Evolutionary conservation across 768 basidiomycete genomes (phyloP), one percentile per base, ranked within the genome.

Genomic region (Hydnum rufescens): DNA sequence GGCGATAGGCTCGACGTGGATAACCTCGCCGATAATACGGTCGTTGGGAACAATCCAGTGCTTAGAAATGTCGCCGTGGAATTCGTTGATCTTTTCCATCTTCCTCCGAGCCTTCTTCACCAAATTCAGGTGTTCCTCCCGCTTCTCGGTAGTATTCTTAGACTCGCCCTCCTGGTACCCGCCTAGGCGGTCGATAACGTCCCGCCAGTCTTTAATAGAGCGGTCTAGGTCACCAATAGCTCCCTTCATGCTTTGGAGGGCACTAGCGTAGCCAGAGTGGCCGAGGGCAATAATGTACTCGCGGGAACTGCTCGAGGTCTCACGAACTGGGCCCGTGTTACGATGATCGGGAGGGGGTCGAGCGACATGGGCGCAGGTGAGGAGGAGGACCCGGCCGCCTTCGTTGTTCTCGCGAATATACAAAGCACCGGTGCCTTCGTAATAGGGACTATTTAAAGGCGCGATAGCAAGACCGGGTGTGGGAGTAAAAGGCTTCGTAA

Each of bases 401-500:
- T 62, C 57, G 3, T 46, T 57, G 57, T 57, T 52, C 25, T 57
- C 50, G 57, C 63, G 59, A 58, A 65, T 49, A 59, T 62, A 70
- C 48, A 70, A 58, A 49, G 52, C 58, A 30, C 62, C 66, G 1
- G 70, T 69, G 52, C 69, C 68, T 55, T 68, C 70, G 34, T 42
- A 59, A 50, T 64, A 31, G 36, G 69, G 63, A 2, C 28, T 44
- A 53, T 58, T 61, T 18, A 49, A 54, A 29, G 64, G 55, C 30
- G 69, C 66, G 49, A 71, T 67, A 23, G 55, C 32, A 43, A 69
- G 61, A 50, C 68, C 63, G 23, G 70, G 66, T 29, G 66, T 57
- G 53, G 62, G 56, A 3, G 65, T 64, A 58, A 70, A 65, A 18
- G 64, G 64, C 43, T 63, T 61, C 28, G 60, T 59, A n/a, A 64